Evolutionary conservation across 352 stramenopile genomes (phyloP), one percentile per base, ranked within the genome.

Genomic region (Thalassiosira mediterranea): DNA sequence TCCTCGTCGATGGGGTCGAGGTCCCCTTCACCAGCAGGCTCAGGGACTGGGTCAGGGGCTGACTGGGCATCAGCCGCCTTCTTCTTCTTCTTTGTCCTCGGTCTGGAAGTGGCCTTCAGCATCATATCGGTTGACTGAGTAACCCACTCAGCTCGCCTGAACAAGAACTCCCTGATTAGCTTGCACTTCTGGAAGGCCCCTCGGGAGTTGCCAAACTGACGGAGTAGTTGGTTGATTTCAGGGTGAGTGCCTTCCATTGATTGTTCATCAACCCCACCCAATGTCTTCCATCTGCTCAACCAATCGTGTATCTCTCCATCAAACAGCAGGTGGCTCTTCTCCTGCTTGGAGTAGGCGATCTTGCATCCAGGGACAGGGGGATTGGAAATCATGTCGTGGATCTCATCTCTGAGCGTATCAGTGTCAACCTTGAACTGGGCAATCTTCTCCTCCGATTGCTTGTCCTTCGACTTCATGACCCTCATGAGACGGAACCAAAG

Each of bases 271-370:
- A 65, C 3, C 21, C 11, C 38, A 17, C 57, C 34, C 25, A 53
- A 7, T n/a, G 37, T 40, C 40, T 53, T 15, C 34, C 32, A 65
- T 2, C 32, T 38, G 3, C 51, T 37, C 3, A 65, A 5, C 4
- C 31, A 37, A 38, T 34, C n/a, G 13, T 53, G 21, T 19, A 65
- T 2, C n/a, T 53, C 19, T 23, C n/a, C 31, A 29, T 21, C 38
- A 52, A 65, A 65, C 15, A 65, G 40, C n/a, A 65, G 34, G 40
- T 65, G 57, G 3, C 2, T 5, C 34, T 65, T 65, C 21, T 37
- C 17, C 4, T 26, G 29, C n/a, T n/a, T 40, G 32, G 57, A 37
- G 34, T 31, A 21, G n/a, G 4, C 31, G 23, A 52, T 3, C 1
- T 54, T 21, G 4, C 15, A 15, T 17, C 34, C 32, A 1, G 57